phyloP scores from a whole-genome alignment of 176 grass and related monocot species.

The Miscanthus lutarioriparius region DNA sequence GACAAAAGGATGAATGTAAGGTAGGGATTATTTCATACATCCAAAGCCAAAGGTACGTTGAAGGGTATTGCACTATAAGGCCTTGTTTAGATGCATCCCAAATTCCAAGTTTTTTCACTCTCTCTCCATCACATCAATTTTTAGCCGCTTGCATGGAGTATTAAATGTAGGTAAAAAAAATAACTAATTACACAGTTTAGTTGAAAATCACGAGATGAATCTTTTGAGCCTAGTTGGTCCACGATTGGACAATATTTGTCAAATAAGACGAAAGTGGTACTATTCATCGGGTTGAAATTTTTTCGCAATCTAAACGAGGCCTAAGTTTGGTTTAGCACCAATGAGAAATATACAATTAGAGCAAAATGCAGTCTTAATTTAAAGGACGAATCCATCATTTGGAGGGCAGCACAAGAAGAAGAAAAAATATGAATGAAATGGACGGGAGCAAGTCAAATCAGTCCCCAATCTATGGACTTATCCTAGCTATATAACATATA shows the following conservation, averaged over 20 bases:
- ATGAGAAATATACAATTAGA: slow-evolving; percentile 2
- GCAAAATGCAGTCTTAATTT: slow-evolving; percentile 30
- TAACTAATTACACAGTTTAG: no score
- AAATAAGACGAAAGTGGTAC: no score
- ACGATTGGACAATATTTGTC: no score
- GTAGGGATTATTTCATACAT: slow-evolving; percentile 22
- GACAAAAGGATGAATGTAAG: not conserved
- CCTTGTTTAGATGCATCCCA: no score
- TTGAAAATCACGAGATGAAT: no score
- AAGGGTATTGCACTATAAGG: slow-evolving; percentile 2
- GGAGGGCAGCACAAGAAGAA: slow-evolving; percentile 13
- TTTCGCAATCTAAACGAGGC: no score
- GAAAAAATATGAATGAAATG: slow-evolving; percentile 32
- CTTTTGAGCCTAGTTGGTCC: no score
- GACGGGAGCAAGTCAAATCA: slow-evolving; percentile 35
- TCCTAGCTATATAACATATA: slow-evolving; percentile 29
- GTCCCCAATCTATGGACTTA: slow-evolving; percentile 10
- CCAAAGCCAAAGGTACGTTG: not conserved
- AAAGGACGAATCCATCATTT: slow-evolving; percentile 10
- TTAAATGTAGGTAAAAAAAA: no score
- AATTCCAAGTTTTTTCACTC: no score
- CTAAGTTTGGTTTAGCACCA: slow-evolving; percentile 35
- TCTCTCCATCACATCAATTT: no score
- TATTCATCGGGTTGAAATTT: no score
- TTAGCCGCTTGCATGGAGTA: no score